Conservation (phyloP, 2,329 filamentous ascomycete genomes). For the Aspergillus sp. region DNA sequence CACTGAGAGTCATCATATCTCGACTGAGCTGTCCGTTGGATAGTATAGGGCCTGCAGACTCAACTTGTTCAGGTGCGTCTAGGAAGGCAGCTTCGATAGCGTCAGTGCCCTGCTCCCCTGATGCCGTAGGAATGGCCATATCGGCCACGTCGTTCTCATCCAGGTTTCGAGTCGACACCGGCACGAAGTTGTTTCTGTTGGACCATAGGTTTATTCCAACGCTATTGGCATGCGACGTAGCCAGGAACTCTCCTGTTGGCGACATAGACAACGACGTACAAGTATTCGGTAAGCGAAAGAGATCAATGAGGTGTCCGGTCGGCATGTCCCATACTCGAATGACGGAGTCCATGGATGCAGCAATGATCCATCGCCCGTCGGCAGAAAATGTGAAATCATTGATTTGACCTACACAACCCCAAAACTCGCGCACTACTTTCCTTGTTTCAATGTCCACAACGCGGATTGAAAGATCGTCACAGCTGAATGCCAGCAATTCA, state of each 20-base stretch:
- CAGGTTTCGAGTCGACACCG: constrained; percentile 82
- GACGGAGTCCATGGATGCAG: constrained; percentile 75
- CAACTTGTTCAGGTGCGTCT: constrained; percentile 49
- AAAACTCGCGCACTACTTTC: constrained; percentile 88
- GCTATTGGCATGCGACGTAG: constrained; percentile 76
- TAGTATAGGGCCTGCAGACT: constrained; percentile 55
- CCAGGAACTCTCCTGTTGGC: constrained; percentile 87
- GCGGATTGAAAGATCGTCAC: constrained; percentile 83
- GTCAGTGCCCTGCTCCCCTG: constrained; percentile 76
- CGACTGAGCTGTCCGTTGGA: constrained; percentile 73
- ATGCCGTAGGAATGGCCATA: constrained; percentile 69
- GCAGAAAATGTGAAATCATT: constrained; percentile 87
- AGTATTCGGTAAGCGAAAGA: constrained; percentile 73
- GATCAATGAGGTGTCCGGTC: constrained; percentile 92
- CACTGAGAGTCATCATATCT: constrained; percentile 81
- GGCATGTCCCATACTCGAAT: constrained; percentile 93
- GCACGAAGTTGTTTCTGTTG: constrained; percentile 86
- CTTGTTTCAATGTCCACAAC: constrained; percentile 88
- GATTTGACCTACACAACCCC: constrained; percentile 71
- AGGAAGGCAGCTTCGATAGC: constrained; percentile 75
- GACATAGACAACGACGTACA: constrained; percentile 89
- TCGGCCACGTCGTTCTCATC: constrained; percentile 70
- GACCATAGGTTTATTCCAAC: constrained; percentile 95
- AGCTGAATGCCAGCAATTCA: constrained; percentile 83
- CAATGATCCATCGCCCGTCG: constrained; percentile 91